Evolutionary conservation across 345 rosid genomes (phyloP), one percentile per base, ranked within the genome.

Genomic region (Eucalyptus pauciflora): DNA sequence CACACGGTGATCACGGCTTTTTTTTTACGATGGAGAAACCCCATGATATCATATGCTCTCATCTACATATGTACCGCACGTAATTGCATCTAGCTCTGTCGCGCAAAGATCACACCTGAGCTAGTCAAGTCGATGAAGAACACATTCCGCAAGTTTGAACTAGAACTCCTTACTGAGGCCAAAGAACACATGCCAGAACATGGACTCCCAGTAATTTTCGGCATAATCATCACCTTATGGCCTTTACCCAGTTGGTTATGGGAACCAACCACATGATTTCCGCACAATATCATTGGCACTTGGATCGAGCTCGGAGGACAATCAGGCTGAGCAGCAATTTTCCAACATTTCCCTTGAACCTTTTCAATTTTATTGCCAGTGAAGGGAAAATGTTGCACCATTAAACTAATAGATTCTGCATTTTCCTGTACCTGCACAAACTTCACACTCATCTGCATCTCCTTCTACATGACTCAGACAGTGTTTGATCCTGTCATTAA

Each of bases 381-480:
- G 5, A n/a, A 64, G 50, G 54, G 33, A 85, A 14, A 85, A 85
- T 85, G 54, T 85, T 27, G 86, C 31, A 43, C 54, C 69, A 62
- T 64, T 10, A 49, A 58, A 86, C 71, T 89, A 88, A 49, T 95
- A 94, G 90, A 97, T 92, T 95, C 92, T 96, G 96, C 99, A 97
- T 90, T 93, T 97, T 89, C 92, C 88, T 89, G 99, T 96, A 89
- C 98, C 99, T 51, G 93, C 94, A 92, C 99, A 97, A 86, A 92
- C 98, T 85, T 86, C 89, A 91, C 97, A 96, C 88, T 95, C 98
- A 62, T 94, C 96, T 49, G 93, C 95, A 87, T 94, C 96, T 89
- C 98, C 99, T n/a, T 91, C 96, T 64, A 93, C 95, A 90, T 93
- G 99, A 92, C 94, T 92, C 89, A 96, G 90, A 87, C 99, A 97